Base-by-base conservation (phyloP, 2,329 filamentous ascomycete species). In the Fusarium sp. region DNA sequence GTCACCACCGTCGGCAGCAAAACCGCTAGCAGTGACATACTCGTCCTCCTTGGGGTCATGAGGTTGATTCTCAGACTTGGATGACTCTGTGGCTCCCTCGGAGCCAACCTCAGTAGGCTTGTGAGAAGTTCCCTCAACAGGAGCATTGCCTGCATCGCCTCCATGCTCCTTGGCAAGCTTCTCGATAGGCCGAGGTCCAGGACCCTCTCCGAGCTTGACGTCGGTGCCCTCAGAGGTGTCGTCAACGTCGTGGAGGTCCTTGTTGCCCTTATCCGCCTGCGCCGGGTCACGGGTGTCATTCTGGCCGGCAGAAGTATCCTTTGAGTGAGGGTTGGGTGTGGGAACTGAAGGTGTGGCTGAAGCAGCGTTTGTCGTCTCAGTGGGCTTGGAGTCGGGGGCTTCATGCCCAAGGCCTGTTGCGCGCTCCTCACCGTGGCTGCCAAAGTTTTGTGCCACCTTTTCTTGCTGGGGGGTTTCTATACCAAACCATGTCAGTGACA, bases 1-100 rank as follows among this genome's bases (percentile, higher is more conserved):
- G 75, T 93, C 86, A 11, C 91, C 91, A 2, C 91, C 91, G 44
- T 94, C 91, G 22, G 90, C 89, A 39, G 84, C 82, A 34, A 92
- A 79, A 1, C 91, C 91, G 2, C 85, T 86, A 28, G 86, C 87
- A 81, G 87, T 89, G 71, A 91, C 85, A 66, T 88, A 88, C 75
- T 88, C 78, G 78, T 90, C 78, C 79, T 90, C 87, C 12, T 89
- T 89, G 0, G 87, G 89, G 3, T 86, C 87, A 70, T 86, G 66
- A 15, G 67, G 58, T 32, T 82, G 17, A 5, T 74, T 57, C 41
- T 70, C 62, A 4, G 52, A 54, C 47, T 62, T 68, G 38, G 65
- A 65, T 26, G 70, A 63, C 8, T 62, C 58, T 11, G 55, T 48
- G 42, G 52, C 66, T 28, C 45, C 45, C 28, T 52, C 71, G 24